phyloP scores from a whole-genome alignment of 257 asterid species.

The Primulina huaijiensis region DNA sequence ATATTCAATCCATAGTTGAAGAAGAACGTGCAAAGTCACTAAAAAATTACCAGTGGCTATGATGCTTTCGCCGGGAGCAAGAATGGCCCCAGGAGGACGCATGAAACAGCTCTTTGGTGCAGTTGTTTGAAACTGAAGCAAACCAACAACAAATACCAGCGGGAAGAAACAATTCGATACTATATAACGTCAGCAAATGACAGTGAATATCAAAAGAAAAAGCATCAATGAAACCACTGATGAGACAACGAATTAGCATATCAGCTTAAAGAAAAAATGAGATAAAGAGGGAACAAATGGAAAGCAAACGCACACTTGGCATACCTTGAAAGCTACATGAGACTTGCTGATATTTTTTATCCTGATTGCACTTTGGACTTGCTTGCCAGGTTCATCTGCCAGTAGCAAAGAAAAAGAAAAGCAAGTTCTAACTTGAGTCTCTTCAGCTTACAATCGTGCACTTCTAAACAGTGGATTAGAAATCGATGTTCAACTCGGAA shows the following conservation, averaged over 20 bases:
- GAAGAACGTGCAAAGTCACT: conserved; percentile 7
- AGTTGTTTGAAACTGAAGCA: conserved; percentile 82
- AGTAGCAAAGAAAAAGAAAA: conserved; percentile 5
- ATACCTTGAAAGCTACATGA: conserved; percentile 88
- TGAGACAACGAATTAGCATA: background rate
- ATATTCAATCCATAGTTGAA: background rate
- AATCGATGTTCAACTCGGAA: background rate
- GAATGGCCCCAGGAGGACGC: conserved; percentile 97
- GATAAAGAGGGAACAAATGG: conserved; percentile 13
- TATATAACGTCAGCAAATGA: conserved; percentile 1
- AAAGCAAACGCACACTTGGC: background rate
- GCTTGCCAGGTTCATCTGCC: conserved; percentile 93
- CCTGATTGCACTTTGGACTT: conserved; percentile 87
- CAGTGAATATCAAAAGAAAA: conserved; percentile 6
- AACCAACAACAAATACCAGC: conserved; percentile 27
- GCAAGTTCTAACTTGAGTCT: background rate
- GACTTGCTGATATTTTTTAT: conserved; percentile 94
- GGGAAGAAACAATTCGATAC: conserved; percentile 17
- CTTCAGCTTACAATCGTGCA: background rate
- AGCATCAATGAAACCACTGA: conserved; percentile 7
- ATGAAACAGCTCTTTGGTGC: conserved; percentile 95
- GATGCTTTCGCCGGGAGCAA: conserved; percentile 88
- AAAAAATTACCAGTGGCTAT: conserved; percentile 74
- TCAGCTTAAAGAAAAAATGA: background rate
- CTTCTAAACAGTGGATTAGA: background rate